Base-by-base conservation (phyloP, 2,329 filamentous ascomycete species). In the Claviceps lovelessii region DNA sequence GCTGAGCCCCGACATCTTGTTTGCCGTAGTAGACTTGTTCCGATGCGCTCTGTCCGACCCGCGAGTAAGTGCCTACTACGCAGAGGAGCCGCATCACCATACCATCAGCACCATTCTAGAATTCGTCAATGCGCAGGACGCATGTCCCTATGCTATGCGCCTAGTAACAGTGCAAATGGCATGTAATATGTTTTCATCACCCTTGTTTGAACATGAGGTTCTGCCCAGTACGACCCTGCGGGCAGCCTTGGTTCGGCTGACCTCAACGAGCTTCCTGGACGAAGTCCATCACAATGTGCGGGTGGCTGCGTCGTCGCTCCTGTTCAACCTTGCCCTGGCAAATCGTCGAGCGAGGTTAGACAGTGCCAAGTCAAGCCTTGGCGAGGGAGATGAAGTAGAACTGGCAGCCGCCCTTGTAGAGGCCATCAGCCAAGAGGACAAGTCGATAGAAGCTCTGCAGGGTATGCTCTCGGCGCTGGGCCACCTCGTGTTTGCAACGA, bases 1-100 rank as follows among this genome's bases (percentile, higher is more conserved):
- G 0, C 70, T 94, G 2, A 78, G 86, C 0, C 65, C 73, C 0
- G 85, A 87, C 15, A 72, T 77, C 1, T 76, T 90, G 47, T 97
- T 97, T 65, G 80, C 89, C 1, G 74, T 90, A 0, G 77, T 95
- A n/a, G 93, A 97, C 64, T 77, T 98, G 1, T 78, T 95, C 52
- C 80, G 93, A 28, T 80, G 87, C 58, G 80, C 86, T 0, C 79
- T 95, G 55, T 75, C 84, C 13, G 91, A 97, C 62, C 75, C 84
- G 0, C 81, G 90, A 44, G 75, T 95, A 17, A 88, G 86, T 57
- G 86, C 86, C 19, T 94, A 83, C 70, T 90, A 90, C 58, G 88
- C 88, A 1, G 86, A 93, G 65, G 88, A 96, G 66, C 66, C 73
- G 17, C 73, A 73, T 9, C 83, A 87, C 55, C 69, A 71, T 53